Evolutionary conservation across 192 early-diverging fungal species (phyloP).

Genomic region (Coemansia asiatica): DNA sequence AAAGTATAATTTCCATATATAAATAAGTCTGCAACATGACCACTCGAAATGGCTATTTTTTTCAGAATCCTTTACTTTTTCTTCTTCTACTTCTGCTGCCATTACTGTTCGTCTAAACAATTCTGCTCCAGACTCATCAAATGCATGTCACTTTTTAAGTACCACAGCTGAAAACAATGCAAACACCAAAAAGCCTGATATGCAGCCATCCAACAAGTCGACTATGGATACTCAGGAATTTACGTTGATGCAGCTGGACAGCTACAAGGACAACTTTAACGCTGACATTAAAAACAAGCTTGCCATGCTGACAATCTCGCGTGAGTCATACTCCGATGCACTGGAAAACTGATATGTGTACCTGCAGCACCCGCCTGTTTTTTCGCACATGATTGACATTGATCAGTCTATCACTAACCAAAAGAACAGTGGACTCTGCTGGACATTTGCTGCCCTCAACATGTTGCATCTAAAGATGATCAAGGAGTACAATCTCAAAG

Average conservation of each 20-base stretch:
- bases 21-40: not conserved
- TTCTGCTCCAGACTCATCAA: slow-evolving; percentile 26
- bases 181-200: not conserved
- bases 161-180: slow-evolving; percentile 1
- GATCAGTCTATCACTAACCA: slow-evolving; percentile 67
- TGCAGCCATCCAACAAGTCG: not conserved
- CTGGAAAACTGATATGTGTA: slow-evolving; percentile 60
- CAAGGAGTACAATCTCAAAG: slow-evolving; percentile 73
- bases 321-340: slow-evolving; percentile 58
- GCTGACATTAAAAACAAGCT: slow-evolving; percentile 70
- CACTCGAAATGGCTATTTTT: not conserved
- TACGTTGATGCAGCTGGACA: slow-evolving; percentile 29
- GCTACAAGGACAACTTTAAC: slow-evolving; percentile 53
- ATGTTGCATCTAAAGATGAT: slow-evolving; percentile 68
- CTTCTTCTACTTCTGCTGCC: slow-evolving; percentile 23
- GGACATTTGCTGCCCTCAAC: slow-evolving; percentile 81
- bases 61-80: not conserved
- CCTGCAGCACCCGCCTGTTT: slow-evolving; percentile 36
- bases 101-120: slow-evolving; percentile 30
- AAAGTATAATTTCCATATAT: not conserved
- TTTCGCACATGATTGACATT: slow-evolving; percentile 52
- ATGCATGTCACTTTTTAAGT: slow-evolving; percentile 36
- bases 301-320: slow-evolving; percentile 65
- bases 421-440: slow-evolving; percentile 73
- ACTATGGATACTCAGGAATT: slow-evolving; percentile 9